Evolutionary conservation across 2,329 filamentous ascomycete species (phyloP), one percentile per base, ranked within the genome.

Genomic region (Diaporthe capsici): DNA sequence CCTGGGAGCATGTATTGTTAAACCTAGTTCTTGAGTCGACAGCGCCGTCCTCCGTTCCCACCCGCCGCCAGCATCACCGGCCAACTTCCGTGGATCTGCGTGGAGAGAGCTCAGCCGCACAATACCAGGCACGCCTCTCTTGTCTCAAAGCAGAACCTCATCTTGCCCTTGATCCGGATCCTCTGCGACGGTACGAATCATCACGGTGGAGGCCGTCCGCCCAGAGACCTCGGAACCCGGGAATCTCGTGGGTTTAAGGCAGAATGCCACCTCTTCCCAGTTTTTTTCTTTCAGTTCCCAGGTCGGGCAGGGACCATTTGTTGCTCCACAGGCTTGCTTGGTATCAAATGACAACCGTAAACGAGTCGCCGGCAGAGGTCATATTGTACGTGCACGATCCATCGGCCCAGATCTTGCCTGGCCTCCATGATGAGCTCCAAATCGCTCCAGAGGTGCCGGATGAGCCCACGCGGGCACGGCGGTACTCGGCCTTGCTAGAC

Each of bases 41-140:
- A 53, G 65, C 49, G 22, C 44, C 63, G 31, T 39, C 47, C 31
- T 31, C 34, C 28, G 31, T 68, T 39, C 47, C 65, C 65, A 68
- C 65, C 34, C 31, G 47, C 47, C 47, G 63, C 63, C 65, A 17
- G 31, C 13, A 25, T 28, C 22, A n/a, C 65, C 65, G 65, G 65
- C 65, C 65, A 70, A 70, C 49, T 70, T 70, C 65, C 65, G 65
- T 70, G 34, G 65, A 55, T 55, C 49, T 55, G 49, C 65, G 49
- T 53, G 34, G 47, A 55, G 47, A 55, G 65, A 53, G 12, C 34
- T 68, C 65, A 68, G 65, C 47, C 65, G 65, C 65, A 39, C 47
- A 34, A 39, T 20, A 39, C 47, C 47, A 68, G 39, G 13, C 65
- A 13, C 55, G 31, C 22, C 49, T 70, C 34, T 55, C n/a, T 37